Conservation (phyloP, 306 rosid genomes). For the Trifolium subterraneum region DNA sequence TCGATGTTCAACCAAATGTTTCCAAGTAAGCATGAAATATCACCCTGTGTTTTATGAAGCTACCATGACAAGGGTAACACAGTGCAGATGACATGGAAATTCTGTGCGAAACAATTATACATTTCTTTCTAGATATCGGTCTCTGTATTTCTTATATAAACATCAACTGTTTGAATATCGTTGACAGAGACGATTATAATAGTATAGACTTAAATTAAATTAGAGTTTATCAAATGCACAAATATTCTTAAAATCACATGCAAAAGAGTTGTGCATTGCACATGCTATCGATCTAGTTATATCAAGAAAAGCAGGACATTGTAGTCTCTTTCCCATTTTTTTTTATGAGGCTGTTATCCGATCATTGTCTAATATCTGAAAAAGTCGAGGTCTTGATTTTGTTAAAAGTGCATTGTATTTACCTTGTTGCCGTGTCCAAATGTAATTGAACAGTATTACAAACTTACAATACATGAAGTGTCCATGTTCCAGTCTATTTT, state of each 20-base stretch:
- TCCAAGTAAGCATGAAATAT: neutral
- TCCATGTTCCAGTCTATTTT: constrained; percentile 12
- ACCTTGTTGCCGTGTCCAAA: constrained; percentile 8
- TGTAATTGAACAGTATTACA: constrained; percentile 10
- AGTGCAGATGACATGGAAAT: neutral
- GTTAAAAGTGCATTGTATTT: constrained; percentile 1
- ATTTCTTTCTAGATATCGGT: neutral
- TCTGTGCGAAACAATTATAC: neutral
- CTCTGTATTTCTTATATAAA: neutral
- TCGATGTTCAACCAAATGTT: neutral
- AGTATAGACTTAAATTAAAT: neutral
- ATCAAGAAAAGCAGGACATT: neutral
- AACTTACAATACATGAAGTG: constrained; percentile 8
- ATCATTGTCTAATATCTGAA: constrained; percentile 24
- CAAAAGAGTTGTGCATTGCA: neutral
- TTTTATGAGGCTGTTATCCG: constrained; percentile 17
- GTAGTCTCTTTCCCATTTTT: constrained; percentile 16
- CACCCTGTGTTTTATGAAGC: neutral
- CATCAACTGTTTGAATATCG: neutral
- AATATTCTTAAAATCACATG: neutral
- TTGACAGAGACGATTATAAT: neutral
- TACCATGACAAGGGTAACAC: neutral
- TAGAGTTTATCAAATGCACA: neutral
- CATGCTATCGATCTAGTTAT: neutral
- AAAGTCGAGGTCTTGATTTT: neutral